Conservation (phyloP, 140 eudicot species). For the Anethum foeniculum region DNA sequence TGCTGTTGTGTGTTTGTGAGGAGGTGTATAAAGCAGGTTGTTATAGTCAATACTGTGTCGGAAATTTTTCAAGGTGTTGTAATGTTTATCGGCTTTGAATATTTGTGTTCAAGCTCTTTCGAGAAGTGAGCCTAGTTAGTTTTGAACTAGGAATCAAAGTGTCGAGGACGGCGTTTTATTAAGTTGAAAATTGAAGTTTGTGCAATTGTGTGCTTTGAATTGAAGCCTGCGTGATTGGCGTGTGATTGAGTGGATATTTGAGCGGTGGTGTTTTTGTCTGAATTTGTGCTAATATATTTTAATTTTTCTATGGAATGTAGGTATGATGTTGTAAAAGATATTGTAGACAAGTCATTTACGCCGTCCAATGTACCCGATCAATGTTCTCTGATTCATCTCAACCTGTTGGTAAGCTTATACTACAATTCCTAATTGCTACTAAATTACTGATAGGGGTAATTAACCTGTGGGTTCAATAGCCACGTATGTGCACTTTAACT, state of each 20-base stretch:
- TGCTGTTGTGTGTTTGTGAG: neutral
- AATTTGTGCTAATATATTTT: neutral
- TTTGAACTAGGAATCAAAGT: neutral
- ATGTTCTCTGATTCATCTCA: constrained; percentile 82
- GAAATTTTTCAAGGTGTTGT: neutral
- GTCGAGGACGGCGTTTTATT: neutral
- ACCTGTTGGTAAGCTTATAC: constrained; percentile 66
- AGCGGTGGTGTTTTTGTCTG: neutral
- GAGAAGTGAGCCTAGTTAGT: neutral
- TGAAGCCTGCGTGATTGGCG: neutral
- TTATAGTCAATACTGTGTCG: neutral
- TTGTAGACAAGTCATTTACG: constrained; percentile 38
- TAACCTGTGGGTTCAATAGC: neutral
- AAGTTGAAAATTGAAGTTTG: neutral
- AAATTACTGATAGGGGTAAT: too few relatives aligned
- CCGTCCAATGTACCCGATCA: constrained; percentile 59
- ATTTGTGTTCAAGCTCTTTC: neutral
- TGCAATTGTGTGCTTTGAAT: neutral
- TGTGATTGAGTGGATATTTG: neutral
- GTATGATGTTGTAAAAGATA: constrained; percentile 49
- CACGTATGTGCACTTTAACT: neutral
- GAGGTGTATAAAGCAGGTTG: neutral
- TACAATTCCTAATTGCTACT: constrained; percentile 6
- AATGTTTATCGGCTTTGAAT: neutral
- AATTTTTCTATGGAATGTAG: constrained; percentile 31